These are phyloP conservation scores for Claviceps sp. DNA, from an alignment of 2,329 filamentous ascomycete genomes.

Conservation along the genomic window DNA sequence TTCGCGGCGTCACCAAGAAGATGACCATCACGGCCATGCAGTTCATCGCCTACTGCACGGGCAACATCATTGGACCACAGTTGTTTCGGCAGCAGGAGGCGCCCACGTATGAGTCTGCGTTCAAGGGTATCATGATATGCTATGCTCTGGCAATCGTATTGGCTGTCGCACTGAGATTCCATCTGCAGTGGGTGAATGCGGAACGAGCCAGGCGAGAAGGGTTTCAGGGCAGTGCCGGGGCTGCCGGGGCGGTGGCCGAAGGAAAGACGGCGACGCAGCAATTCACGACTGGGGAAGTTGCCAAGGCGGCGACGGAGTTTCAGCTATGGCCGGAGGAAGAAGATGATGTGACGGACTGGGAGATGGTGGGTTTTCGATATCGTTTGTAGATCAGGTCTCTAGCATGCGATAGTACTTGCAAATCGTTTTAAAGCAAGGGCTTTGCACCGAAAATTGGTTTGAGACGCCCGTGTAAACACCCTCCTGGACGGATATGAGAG, in stretches of 20 bases:
- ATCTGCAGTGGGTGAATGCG: slow-evolving; percentile 32
- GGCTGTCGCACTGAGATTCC: slow-evolving; percentile 29
- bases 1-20: slow-evolving; percentile 44
- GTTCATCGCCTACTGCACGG: slow-evolving; percentile 41
- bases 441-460: too few relatives aligned
- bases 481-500: too few relatives aligned
- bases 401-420: too few relatives aligned
- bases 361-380: slow-evolving; percentile 45
- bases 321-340: slow-evolving; percentile 32
- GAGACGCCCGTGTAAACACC: too few relatives aligned
- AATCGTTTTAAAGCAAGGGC: too few relatives aligned
- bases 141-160: slow-evolving; percentile 36
- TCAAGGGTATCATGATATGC: slow-evolving; percentile 41
- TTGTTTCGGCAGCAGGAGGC: slow-evolving; percentile 37
- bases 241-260: slow-evolving; percentile 25
- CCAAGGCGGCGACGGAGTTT: slow-evolving; percentile 20
- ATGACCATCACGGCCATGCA: slow-evolving; percentile 43
- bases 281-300: slow-evolving; percentile 11
- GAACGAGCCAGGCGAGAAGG: slow-evolving; percentile 29
- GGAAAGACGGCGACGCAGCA: slow-evolving; percentile 20
- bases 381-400: slow-evolving; percentile 22
- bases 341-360: slow-evolving; percentile 47
- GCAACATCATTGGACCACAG: slow-evolving; percentile 43
- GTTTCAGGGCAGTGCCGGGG: slow-evolving; percentile 28
- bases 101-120: slow-evolving; percentile 39